These are phyloP conservation scores for Clonostachys byssicola DNA, from an alignment of 2,329 filamentous ascomycete genomes.

Conservation along the genomic window DNA sequence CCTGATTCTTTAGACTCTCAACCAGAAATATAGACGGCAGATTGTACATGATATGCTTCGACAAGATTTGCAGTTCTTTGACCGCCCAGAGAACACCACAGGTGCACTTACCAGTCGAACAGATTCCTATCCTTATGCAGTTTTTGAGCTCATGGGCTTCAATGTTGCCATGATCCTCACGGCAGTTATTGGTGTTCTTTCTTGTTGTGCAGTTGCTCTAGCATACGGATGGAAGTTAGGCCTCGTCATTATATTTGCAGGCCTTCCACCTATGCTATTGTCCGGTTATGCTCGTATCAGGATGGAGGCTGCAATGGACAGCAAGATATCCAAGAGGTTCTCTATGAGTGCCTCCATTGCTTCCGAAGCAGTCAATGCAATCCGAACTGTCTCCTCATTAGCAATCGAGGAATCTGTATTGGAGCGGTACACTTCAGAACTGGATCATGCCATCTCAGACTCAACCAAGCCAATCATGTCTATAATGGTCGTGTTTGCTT, in stretches of 20 bases:
- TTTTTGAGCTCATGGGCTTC: conserved; percentile 38
- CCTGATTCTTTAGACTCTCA: conserved; percentile 5
- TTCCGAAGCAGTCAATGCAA: conserved; percentile 36
- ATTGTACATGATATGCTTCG: conserved; percentile 23
- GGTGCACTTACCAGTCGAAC: conserved; percentile 26
- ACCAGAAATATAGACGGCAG: conserved; percentile 10
- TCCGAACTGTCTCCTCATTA: conserved; percentile 37
- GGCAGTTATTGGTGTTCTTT: conserved; percentile 30
- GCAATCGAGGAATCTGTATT: conserved; percentile 26
- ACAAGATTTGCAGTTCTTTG: conserved; percentile 36
- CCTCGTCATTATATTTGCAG: conserved; percentile 34
- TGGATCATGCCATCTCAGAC: conserved; percentile 16
- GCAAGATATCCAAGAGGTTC: conserved; percentile 25
- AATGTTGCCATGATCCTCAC: conserved; percentile 36
- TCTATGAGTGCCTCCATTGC: conserved; percentile 36
- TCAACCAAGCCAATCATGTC: conserved; percentile 6
- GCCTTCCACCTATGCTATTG: conserved; percentile 30
- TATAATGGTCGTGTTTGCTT: conserved; percentile 12
- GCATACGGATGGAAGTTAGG: conserved; percentile 37
- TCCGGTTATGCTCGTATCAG: conserved; percentile 35
- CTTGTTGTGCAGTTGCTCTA: conserved; percentile 31
- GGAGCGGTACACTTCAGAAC: conserved; percentile 21
- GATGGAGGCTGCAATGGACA: conserved; percentile 34
- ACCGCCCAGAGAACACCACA: conserved; percentile 30
- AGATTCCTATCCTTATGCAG: conserved; percentile 26